These are phyloP conservation scores for Amauroascus niger DNA, from an alignment of 2,329 filamentous ascomycete genomes.

Conservation along the genomic window DNA sequence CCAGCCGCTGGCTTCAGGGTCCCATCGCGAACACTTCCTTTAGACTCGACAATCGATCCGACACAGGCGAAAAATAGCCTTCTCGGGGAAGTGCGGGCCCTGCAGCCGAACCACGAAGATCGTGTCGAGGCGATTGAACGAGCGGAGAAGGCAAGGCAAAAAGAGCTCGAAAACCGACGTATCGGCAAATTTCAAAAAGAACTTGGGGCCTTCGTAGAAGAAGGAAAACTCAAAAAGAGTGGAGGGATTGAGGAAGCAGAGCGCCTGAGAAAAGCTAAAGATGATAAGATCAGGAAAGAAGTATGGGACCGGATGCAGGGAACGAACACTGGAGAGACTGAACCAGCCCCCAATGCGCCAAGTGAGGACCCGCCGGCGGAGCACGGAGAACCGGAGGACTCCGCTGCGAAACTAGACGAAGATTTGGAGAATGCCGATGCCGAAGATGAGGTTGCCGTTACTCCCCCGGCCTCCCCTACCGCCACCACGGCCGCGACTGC, in stretches of 20 bases:
- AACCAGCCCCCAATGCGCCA: constrained; percentile 19
- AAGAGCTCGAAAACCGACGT: constrained; percentile 68
- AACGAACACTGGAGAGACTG: constrained; percentile 41
- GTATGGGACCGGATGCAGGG: constrained; percentile 49
- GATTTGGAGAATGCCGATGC: neutral
- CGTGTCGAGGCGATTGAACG: constrained; percentile 91
- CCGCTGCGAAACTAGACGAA: neutral
- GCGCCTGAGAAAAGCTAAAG: constrained; percentile 69
- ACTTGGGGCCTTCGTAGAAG: constrained; percentile 71
- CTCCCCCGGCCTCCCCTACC: neutral
- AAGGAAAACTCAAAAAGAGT: constrained; percentile 89
- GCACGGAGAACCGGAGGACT: neutral
- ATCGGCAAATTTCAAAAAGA: constrained; percentile 76
- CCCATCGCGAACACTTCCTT: constrained; percentile 44
- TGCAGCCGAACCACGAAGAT: constrained; percentile 90
- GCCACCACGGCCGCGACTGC: neutral
- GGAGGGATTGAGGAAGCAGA: constrained; percentile 93
- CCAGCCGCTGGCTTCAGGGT: constrained; percentile 35
- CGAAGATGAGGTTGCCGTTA: neutral
- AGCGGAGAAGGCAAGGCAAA: constrained; percentile 84
- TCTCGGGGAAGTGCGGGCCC: constrained; percentile 80
- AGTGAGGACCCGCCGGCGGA: constrained; percentile 18
- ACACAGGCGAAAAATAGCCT: constrained; percentile 80
- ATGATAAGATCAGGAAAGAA: constrained; percentile 75
- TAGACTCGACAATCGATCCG: constrained; percentile 55